Base-by-base conservation (phyloP, 78 protist genomes). In the Blattamonas nauphoetae region DNA sequence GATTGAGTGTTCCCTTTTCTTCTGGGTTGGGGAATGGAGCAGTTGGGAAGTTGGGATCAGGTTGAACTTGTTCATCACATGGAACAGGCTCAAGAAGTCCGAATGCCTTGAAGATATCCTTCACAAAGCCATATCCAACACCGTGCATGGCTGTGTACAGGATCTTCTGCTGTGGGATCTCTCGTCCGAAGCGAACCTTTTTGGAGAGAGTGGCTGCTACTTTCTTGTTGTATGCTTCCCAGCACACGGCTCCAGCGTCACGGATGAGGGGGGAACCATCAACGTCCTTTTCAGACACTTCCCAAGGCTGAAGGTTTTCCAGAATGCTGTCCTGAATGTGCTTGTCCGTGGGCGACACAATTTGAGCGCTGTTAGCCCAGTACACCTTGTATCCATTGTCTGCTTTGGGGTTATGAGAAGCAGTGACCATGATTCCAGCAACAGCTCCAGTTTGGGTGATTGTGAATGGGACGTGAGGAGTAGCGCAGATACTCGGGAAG, bases 361-460 rank as follows among this genome's bases (percentile, higher is more conserved):
- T 92, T 88, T 92, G 95, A 0, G 92, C 93, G 29, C 97, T 98
- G 88, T 95, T 95, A n/a, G 63, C n/a, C 97, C 98, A 96, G 91
- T 98, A 98, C 35, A 98, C 94, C 85, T 98, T 98, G 93, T 98
- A 98, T 0, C 99, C 99, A 89, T 98, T 98, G 94, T 96, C 86
- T 29, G 46, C 81, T 41, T 45, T 85, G 5, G 90, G 92, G 43
- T 91, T 90, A 42, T 90, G 92, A 42, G 90, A 88, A 42, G 90
- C 90, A 34, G 90, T 88, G 32, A 88, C 87, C 90, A 88, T 88
- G 71, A 88, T 21, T 82, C 90, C 90, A 45, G 35, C 3, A n/a
- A 44, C 81, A 55, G 86, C 87, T 32, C n/a, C 2, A n/a, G 41
- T 44, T 5, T 2, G 11, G 1, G 0, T 45, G 6, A 88, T 33